Base-by-base conservation (phyloP, 306 rosid genomes). In the Vigna hirtella region DNA sequence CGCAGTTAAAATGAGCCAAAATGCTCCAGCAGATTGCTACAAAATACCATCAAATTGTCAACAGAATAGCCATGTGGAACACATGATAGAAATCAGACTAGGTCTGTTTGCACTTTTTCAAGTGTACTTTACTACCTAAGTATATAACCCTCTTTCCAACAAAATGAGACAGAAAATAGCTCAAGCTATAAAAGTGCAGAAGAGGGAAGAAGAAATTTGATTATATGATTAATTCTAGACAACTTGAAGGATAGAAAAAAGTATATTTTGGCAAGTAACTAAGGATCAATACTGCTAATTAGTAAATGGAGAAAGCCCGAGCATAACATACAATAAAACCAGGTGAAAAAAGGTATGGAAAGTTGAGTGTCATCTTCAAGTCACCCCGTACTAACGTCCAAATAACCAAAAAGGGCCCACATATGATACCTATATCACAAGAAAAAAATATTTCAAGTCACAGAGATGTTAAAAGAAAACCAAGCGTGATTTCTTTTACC, bases 361-460 rank as follows among this genome's bases (percentile, higher is more conserved):
- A 93, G 76, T 86, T 73, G 45, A 93, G 15, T 45, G 92, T 75
- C 84, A 48, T 78, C 88, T 85, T 87, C 88, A 88, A 76, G 88
- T 93, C 96, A 72, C 98, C 96, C 81, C 77, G 76, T 77, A 89
- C 26, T 20, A 85, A 85, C 9, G 94, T 90, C 96, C 89, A 88
- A 43, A 86, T 56, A 79, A 90, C 84, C 86, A 90, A 78, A 82
- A 81, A 17, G 2, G 96, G 98, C 59, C 90, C 88, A 71, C 98
- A 93, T 40, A 85, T 40, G 64, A 93, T 32, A 83, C 98, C 98
- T 93, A 58, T 52, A 38, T 38, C 17, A 67, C 38, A 30, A 71
- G 45, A 12, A 51, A 43, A 30, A 8, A 38, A 36, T 40, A 72
- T 28, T 67, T 49, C 68, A 58, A 43, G 56, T 68, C 69, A 72